Evolutionary conservation across 2,329 filamentous ascomycete species (phyloP).

Genomic region (Fusarium cicatricum): DNA sequence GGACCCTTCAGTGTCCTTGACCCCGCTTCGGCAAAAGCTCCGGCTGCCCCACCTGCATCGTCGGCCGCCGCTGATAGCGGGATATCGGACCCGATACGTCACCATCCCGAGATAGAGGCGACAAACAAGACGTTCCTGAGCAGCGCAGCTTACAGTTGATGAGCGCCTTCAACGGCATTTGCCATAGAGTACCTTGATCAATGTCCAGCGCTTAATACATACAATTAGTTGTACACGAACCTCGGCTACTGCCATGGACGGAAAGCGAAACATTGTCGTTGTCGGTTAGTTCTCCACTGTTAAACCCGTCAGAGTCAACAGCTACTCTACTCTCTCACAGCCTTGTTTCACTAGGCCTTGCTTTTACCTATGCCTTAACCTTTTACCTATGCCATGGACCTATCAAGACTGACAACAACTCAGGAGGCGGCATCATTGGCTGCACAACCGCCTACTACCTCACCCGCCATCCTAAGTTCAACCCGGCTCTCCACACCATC

Average conservation of each 20-base stretch:
- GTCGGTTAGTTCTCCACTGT: constrained; percentile 50
- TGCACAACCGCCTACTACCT: constrained; percentile 91
- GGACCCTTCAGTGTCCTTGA: not conserved
- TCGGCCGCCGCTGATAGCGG: not conserved
- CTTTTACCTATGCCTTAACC: not conserved
- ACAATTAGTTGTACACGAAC: not conserved
- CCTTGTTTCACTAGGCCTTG: not conserved
- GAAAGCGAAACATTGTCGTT: constrained; percentile 58
- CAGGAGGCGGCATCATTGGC: constrained; percentile 93
- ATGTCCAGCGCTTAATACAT: not conserved
- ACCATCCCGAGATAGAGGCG: constrained; percentile 5
- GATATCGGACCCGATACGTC: constrained; percentile 17
- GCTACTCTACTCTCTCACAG: not conserved
- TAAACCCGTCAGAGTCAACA: not conserved
- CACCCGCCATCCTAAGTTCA: constrained; percentile 83
- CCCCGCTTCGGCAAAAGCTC: constrained; percentile 33
- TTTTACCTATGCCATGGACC: not conserved
- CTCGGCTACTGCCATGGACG: constrained; percentile 42
- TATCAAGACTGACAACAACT: constrained; percentile 16
- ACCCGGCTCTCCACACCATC: constrained; percentile 77
- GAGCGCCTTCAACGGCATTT: not conserved
- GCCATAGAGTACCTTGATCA: not conserved
- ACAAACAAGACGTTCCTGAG: constrained; percentile 6
- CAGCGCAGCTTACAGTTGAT: not conserved
- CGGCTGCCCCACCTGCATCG: constrained; percentile 26